These are phyloP conservation scores for Nemania sp. DNA, from an alignment of 2,329 filamentous ascomycete species.

Conservation along the genomic window DNA sequence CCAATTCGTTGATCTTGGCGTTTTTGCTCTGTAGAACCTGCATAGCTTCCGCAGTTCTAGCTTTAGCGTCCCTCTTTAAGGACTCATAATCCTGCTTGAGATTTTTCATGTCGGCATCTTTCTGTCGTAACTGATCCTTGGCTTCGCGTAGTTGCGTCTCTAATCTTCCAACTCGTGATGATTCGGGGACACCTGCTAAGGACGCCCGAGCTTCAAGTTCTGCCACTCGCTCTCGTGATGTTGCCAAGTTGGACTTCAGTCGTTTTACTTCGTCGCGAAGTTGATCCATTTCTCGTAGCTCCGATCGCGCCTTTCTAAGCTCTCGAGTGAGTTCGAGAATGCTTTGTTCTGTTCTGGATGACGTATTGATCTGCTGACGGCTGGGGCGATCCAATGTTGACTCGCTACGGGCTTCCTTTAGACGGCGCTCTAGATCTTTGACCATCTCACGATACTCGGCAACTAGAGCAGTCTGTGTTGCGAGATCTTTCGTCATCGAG, in stretches of 20 bases:
- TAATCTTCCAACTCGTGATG: conserved; percentile 45
- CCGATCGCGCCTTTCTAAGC: conserved; percentile 57
- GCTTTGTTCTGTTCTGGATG: conserved; percentile 56
- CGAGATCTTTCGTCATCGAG: conserved; percentile 57
- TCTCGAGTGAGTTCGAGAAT: conserved; percentile 59
- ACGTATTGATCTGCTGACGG: conserved; percentile 47
- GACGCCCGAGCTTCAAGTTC: conserved; percentile 46
- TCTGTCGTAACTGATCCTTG: conserved; percentile 51
- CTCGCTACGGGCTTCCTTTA: conserved; percentile 49
- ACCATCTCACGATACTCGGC: conserved; percentile 63
- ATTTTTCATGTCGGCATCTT: conserved; percentile 54
- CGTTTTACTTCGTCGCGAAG: conserved; percentile 58
- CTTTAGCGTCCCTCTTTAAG: conserved; percentile 58
- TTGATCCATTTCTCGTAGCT: conserved; percentile 56
- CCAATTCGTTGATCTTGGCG: conserved; percentile 59
- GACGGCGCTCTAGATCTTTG: conserved; percentile 59
- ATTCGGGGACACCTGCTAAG: conserved; percentile 31
- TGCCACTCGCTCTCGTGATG: conserved; percentile 50
- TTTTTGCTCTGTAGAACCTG: conserved; percentile 61
- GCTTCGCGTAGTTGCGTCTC: conserved; percentile 49
- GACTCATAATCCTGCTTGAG: conserved; percentile 58
- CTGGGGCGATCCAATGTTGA: conserved; percentile 39
- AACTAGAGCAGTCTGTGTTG: conserved; percentile 61
- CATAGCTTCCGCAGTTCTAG: conserved; percentile 59
- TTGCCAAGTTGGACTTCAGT: conserved; percentile 55